These are phyloP conservation scores for California macrophylla DNA, from an alignment of 441 rosid species.

Conservation along the genomic window DNA sequence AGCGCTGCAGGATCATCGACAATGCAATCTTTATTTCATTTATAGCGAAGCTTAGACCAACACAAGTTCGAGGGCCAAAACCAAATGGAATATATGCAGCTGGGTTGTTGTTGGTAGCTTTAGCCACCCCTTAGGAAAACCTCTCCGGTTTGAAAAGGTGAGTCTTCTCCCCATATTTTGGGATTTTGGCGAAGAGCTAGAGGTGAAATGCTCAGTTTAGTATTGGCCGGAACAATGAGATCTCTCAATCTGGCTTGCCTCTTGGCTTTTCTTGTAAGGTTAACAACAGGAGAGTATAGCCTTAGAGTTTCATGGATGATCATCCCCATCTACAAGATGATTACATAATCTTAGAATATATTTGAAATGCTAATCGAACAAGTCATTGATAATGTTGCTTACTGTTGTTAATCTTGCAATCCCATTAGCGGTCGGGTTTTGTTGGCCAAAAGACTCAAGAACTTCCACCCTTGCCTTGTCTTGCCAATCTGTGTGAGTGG, in stretches of 20 bases:
- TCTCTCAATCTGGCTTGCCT: constrained; percentile 23
- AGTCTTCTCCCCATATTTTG: constrained; percentile 34
- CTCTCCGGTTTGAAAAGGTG: constrained; percentile 37
- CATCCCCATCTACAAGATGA: constrained; percentile 28
- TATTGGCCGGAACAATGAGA: constrained; percentile 24
- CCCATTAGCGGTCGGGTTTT: constrained; percentile 25
- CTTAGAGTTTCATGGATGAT: constrained; percentile 31
- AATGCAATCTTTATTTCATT: constrained; percentile 29
- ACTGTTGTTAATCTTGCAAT: constrained; percentile 24
- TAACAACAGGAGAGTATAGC: constrained; percentile 25
- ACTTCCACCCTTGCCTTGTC: constrained; percentile 32
- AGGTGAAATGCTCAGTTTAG: constrained; percentile 15
- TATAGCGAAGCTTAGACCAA: constrained; percentile 28
- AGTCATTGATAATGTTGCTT: constrained; percentile 8
- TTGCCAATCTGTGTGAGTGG: constrained; percentile 34
- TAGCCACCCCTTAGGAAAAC: constrained; percentile 34
- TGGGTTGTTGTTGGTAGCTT: constrained; percentile 31
- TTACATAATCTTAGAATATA: too few relatives aligned
- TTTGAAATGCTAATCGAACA: background rate
- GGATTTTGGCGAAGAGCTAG: constrained; percentile 30
- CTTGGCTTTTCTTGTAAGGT: constrained; percentile 12
- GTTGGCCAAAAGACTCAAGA: constrained; percentile 18
- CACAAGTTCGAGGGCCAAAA: constrained; percentile 32
- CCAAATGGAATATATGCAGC: constrained; percentile 34
- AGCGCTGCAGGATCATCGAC: constrained; percentile 39